phyloP scores from a whole-genome alignment of 805 yeast genomes.

The Kodamaea kakaduensis region DNA sequence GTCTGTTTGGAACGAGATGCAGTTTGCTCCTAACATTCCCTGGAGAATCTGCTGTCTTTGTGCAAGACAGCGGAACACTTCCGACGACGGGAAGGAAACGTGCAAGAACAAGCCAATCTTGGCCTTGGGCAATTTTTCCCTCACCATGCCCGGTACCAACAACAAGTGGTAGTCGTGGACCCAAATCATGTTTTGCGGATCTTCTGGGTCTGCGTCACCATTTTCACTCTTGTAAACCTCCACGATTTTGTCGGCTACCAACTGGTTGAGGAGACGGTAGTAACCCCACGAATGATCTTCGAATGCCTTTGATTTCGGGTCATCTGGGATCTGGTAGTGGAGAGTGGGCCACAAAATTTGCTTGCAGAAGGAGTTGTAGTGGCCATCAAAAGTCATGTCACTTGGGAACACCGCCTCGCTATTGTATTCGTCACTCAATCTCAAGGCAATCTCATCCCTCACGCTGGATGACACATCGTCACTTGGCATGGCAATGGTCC shows the following conservation, averaged over 20 bases:
- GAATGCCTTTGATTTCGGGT: slow-evolving; percentile 89
- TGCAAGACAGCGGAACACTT: slow-evolving; percentile 91
- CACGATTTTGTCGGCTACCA: slow-evolving; percentile 73
- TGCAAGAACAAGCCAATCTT: slow-evolving; percentile 90
- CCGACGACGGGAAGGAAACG: slow-evolving; percentile 92
- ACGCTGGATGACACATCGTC: slow-evolving; percentile 66
- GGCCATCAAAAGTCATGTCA: slow-evolving; percentile 83
- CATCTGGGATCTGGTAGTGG: slow-evolving; percentile 90
- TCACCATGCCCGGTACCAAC: slow-evolving; percentile 79
- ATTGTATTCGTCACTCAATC: slow-evolving; percentile 46
- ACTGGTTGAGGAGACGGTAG: slow-evolving; percentile 70
- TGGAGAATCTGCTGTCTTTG: slow-evolving; percentile 70
- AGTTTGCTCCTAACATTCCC: slow-evolving; percentile 87
- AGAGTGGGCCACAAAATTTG: slow-evolving; percentile 96
- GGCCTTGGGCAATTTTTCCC: slow-evolving; percentile 72
- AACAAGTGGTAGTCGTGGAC: slow-evolving; percentile 90
- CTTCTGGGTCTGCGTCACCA: slow-evolving; percentile 31
- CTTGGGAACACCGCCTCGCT: slow-evolving; percentile 67
- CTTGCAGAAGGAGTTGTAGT: slow-evolving; percentile 87
- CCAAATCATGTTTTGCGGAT: slow-evolving; percentile 72
- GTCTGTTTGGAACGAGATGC: slow-evolving; percentile 83
- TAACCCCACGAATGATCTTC: slow-evolving; percentile 94
- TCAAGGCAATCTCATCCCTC: slow-evolving; percentile 48
- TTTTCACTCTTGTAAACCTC: slow-evolving; percentile 49
- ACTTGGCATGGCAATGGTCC: slow-evolving; percentile 89